Evolutionary conservation across 306 rosid genomes (phyloP).

Genomic region (Malus sieversii): DNA sequence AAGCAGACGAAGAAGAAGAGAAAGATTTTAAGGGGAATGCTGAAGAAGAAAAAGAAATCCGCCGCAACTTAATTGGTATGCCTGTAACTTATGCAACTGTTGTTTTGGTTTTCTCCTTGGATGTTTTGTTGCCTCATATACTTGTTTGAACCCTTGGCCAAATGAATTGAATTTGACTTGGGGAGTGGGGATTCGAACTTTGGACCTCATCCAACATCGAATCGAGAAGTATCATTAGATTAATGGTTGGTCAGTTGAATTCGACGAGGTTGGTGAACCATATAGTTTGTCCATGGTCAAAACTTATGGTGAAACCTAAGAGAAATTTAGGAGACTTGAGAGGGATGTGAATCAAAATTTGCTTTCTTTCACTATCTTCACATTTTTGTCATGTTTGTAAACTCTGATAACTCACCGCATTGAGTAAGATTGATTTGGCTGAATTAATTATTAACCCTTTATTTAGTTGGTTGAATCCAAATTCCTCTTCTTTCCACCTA

Average conservation of each 20-base stretch:
- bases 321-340: neutral
- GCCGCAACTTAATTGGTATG: slow-evolving; percentile 9
- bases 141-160: neutral
- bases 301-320: neutral
- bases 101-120: neutral
- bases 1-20: slow-evolving; percentile 18
- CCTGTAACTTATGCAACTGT: neutral
- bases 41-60: slow-evolving; percentile 7
- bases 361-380: neutral
- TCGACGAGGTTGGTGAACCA: neutral
- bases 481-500: neutral
- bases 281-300: neutral
- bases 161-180: neutral
- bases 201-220: too few relatives aligned
- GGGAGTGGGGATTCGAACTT: neutral
- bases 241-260: neutral
- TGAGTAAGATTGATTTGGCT: neutral
- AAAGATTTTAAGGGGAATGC: slow-evolving; percentile 10
- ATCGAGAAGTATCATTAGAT: too few relatives aligned
- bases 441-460: neutral
- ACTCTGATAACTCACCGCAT: neutral
- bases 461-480: neutral
- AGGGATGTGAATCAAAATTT: neutral
- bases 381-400: neutral
- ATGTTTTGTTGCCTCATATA: neutral